Conservation (phyloP, 202 grass and related monocot species). For the Zoysia matrella region DNA sequence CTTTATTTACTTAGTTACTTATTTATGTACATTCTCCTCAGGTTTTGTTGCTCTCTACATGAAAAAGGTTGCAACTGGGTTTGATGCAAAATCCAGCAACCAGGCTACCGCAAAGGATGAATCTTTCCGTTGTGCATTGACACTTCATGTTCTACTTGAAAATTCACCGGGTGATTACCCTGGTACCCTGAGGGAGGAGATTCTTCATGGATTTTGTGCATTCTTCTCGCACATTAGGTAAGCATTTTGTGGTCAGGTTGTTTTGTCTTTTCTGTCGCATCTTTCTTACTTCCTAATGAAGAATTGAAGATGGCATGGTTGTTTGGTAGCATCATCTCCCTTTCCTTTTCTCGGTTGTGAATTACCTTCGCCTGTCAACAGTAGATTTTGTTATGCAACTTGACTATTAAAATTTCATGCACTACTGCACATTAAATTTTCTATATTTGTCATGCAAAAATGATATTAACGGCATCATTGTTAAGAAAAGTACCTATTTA, state of each 20-base stretch:
- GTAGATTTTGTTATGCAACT: not conserved
- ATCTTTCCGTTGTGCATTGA: slow-evolving; percentile 66
- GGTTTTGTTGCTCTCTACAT: slow-evolving; percentile 71
- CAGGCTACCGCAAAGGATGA: slow-evolving; percentile 77
- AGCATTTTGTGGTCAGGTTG: slow-evolving; percentile 19
- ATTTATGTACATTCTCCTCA: slow-evolving; percentile 41
- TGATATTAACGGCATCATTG: too few relatives aligned
- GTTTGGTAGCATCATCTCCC: too few relatives aligned
- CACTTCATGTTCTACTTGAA: slow-evolving; percentile 79
- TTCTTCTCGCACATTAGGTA: slow-evolving; percentile 68
- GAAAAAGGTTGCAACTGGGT: slow-evolving; percentile 54
- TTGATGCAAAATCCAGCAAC: slow-evolving; percentile 60
- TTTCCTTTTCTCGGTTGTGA: too few relatives aligned
- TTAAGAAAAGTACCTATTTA: not conserved
- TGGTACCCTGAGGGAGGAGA: slow-evolving; percentile 64
- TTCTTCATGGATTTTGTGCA: slow-evolving; percentile 66
- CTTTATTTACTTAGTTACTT: slow-evolving; percentile 5
- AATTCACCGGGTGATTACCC: slow-evolving; percentile 90
- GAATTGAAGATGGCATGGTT: too few relatives aligned
- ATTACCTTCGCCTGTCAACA: not conserved
- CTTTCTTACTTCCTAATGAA: too few relatives aligned
- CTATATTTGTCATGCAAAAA: too few relatives aligned
- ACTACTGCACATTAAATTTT: not conserved
- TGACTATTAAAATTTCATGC: not conserved
- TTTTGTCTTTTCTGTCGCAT: slow-evolving; percentile 40